Evolutionary conservation across 768 basidiomycete species (phyloP).

Genomic region (Paxillus involutus): DNA sequence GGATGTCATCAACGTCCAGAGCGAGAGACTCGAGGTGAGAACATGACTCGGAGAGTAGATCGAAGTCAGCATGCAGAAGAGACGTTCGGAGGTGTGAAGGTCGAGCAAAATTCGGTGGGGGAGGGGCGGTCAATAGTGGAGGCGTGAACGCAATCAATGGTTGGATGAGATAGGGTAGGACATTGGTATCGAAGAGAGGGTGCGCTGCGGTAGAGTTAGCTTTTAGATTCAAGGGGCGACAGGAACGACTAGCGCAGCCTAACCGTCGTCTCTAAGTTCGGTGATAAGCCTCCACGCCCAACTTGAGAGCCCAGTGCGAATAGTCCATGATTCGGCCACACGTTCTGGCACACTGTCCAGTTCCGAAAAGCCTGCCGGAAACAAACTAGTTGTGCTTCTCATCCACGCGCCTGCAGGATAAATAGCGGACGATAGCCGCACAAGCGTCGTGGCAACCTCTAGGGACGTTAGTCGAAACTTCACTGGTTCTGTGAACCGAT

Average conservation of each 20-base stretch:
- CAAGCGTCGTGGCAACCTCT: conserved; percentile 66
- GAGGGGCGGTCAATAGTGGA: conserved; percentile 41
- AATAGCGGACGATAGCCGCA: conserved; percentile 64
- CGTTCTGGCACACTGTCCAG: conserved; percentile 23
- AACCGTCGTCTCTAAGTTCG: conserved; percentile 73
- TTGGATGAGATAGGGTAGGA: conserved; percentile 61
- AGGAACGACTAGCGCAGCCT: conserved; percentile 18
- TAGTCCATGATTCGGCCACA: conserved; percentile 58
- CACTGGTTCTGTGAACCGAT: conserved; percentile 56
- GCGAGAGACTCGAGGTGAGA: conserved; percentile 75
- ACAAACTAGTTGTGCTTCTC: conserved; percentile 22
- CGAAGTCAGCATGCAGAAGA: conserved; percentile 66
- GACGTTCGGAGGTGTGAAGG: conserved; percentile 41
- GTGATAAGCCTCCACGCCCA: conserved; percentile 82
- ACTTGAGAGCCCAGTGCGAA: conserved; percentile 62
- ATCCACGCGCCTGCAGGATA: conserved; percentile 77
- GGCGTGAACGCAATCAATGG: conserved; percentile 62
- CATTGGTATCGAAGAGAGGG: conserved; percentile 59
- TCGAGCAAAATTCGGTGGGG: conserved; percentile 38
- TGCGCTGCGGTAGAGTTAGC: conserved; percentile 36
- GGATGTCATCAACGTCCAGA: conserved; percentile 76
- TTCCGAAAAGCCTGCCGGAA: conserved; percentile 19
- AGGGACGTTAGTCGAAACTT: conserved; percentile 66
- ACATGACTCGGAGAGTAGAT: conserved; percentile 71
- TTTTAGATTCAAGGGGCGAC: conserved; percentile 1